Base-by-base conservation (phyloP, 179 eudicot species). In the Spergularia azorica region DNA sequence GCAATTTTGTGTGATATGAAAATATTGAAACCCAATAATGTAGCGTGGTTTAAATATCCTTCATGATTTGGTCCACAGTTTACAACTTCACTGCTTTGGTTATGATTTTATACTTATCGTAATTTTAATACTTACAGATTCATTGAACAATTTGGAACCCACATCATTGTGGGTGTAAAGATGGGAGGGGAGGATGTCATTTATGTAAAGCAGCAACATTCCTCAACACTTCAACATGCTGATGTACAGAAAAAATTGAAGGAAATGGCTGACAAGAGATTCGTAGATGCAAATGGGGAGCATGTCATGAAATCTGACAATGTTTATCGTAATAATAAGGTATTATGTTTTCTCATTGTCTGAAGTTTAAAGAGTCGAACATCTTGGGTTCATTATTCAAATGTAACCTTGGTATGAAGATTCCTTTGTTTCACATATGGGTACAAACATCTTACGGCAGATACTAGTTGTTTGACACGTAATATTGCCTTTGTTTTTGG, bases 101-200 rank as follows among this genome's bases (percentile, higher is more conserved):
- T 26, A 26, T 26, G 1, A 26, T 26, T 26, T 26, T 26, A 1
- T 1, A 26, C 32, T 26, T 21, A 14, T 66, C 77, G 48, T 36
- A 75, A 76, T 41, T 73, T 38, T 70, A 56, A 70, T 77, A 17
- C 76, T 71, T 78, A 55, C 88, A 95, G 98, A 86, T 95, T 95
- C 80, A 95, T 95, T 80, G 94, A 90, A 54, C 84, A 83, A 59
- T 95, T 89, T 83, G 98, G 98, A 79, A 95, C 97, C 61, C 98
- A 95, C 82, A 84, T 95, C 72, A 86, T 95, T 79, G 98, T 90
- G 78, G 98, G 97, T 69, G 76, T 93, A 55, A 95, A 91, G 88
- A 93, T 95, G 98, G 98, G 98, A 77, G 98, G 98, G 56, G 93
- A 93, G 80, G 98, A 95, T 90, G 97, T 95, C 69, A 87, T 95